A percentile compares a stretch with the other conserved stretches of the same genome.
These are phyloP conservation scores for Crithidia expoeki DNA, from an alignment of 208 protist genomes.

Conservation along the genomic window DNA sequence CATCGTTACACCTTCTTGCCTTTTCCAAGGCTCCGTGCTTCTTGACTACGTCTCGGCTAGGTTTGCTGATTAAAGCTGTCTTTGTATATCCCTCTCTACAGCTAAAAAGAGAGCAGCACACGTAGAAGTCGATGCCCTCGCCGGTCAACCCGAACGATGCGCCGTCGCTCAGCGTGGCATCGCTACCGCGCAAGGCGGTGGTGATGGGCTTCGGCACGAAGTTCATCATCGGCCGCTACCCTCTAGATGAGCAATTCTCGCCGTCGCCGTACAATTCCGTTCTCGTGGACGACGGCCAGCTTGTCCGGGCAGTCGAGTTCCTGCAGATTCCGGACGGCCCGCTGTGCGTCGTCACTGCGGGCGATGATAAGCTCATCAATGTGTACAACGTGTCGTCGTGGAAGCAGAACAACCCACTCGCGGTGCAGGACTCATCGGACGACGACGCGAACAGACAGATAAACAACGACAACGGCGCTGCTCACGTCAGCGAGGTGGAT, in stretches of 20 bases:
- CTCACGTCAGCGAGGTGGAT: slow-evolving; percentile 19
- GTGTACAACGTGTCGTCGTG: slow-evolving; percentile 67
- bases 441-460: slow-evolving; percentile 24
- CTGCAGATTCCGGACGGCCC: slow-evolving; percentile 64
- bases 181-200: slow-evolving; percentile 48
- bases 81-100: background rate
- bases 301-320: slow-evolving; percentile 70
- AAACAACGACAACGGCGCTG: slow-evolving; percentile 2
- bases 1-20: too few relatives aligned
- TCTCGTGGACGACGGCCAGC: slow-evolving; percentile 72
- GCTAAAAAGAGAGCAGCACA: background rate
- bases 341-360: slow-evolving; percentile 71
- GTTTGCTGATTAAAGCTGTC: too few relatives aligned
- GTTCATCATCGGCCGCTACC: slow-evolving; percentile 62
- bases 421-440: slow-evolving; percentile 26
- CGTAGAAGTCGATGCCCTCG: too few relatives aligned
- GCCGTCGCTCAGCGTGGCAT: slow-evolving; percentile 52
- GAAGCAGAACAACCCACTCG: slow-evolving; percentile 45
- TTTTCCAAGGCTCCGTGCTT: too few relatives aligned
- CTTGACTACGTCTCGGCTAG: too few relatives aligned
- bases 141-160: slow-evolving; percentile 30
- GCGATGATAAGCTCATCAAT: slow-evolving; percentile 82
- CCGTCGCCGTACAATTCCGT: slow-evolving; percentile 47
- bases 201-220: slow-evolving; percentile 60
- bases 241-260: slow-evolving; percentile 26